Base-by-base conservation (phyloP, 2,329 filamentous ascomycete genomes). In the Didymella pinodella region DNA sequence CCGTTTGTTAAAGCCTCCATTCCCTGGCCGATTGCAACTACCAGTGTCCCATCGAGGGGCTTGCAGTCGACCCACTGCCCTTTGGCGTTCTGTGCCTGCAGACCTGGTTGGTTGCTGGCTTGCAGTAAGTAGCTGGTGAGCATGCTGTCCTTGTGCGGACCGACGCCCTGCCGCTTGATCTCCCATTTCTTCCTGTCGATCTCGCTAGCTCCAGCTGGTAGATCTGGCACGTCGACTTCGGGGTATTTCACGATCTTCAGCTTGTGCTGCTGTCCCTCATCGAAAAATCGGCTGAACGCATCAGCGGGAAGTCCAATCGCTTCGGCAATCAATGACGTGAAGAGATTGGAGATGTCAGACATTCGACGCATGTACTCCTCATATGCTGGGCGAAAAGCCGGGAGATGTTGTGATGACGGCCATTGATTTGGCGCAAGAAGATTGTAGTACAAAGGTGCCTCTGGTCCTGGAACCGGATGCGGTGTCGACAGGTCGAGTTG, bases 201-300 rank as follows among this genome's bases (percentile, higher is more conserved):
- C 28, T 74, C 69, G 53, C 64, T 74, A 0, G 73, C 73, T 4
- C 57, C 64, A 1, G 57, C 47, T 7, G 69, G 60, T 29, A 76
- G 59, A 46, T 76, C 69, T 4, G 71, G 65, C 18, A 76, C 65
- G 48, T 74, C 71, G 73, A 76, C 73, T 61, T 95, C 92, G 0
- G 92, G 92, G 72, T 95, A 96, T 79, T 91, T 92, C 60, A 96
- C 89, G 59, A 96, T 89, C 81, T 96, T 96, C 69, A 96, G 84
- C 81, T 96, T 96, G 80, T 96, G 91, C 79, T 95, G 92, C 80
- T 81, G 83, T 41, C 83, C 77, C 1, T 68, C 67, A 73, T 93
- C 91, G 77, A 94, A 94, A 81, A 93, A 96, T 68, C 85, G 87
- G 72, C 86, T 81, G 76, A 96, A 96, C 0, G 92, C 91, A 49